A percentile compares a stretch with the other conserved stretches of the same genome.
These are phyloP conservation scores for Phyllachora maydis DNA, from an alignment of 2,329 filamentous ascomycete genomes.

Conservation along the genomic window DNA sequence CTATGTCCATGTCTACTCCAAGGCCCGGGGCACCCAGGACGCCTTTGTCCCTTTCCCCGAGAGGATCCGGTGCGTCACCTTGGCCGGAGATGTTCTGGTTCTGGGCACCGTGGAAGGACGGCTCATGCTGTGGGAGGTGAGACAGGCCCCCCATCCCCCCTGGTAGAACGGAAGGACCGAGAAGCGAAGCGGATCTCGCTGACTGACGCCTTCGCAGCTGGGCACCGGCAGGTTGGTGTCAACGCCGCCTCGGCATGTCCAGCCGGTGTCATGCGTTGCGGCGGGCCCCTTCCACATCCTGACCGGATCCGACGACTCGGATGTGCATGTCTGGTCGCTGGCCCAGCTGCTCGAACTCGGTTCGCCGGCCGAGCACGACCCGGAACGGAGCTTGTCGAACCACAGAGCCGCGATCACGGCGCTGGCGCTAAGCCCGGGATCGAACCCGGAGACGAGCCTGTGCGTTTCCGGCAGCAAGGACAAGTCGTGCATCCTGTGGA, in stretches of 20 bases:
- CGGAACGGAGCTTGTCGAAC: constrained; percentile 56
- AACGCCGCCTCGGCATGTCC: constrained; percentile 59
- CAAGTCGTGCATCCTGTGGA: constrained; percentile 82
- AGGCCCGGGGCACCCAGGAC: constrained; percentile 70
- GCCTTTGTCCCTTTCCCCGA: constrained; percentile 76
- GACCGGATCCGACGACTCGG: constrained; percentile 69
- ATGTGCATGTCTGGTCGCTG: constrained; percentile 81
- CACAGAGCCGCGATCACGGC: constrained; percentile 57
- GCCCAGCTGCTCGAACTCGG: constrained; percentile 45
- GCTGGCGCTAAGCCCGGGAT: constrained; percentile 40
- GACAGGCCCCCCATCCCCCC: no score
- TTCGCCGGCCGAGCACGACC: constrained; percentile 37
- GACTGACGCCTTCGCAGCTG: no score
- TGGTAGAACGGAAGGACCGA: no score
- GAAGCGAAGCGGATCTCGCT: no score
- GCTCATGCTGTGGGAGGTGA: constrained; percentile 82
- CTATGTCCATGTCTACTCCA: constrained; percentile 79
- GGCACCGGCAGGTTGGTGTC: constrained; percentile 58
- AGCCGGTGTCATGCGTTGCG: constrained; percentile 57
- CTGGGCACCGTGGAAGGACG: constrained; percentile 73
- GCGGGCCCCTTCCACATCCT: constrained; percentile 53
- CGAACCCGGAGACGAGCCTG: constrained; percentile 50
- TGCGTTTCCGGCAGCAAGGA: constrained; percentile 71
- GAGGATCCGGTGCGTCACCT: constrained; percentile 56
- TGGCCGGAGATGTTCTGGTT: constrained; percentile 53